phyloP scores from a whole-genome alignment of 2,329 filamentous ascomycete genomes.

The Phialophora macrospora region DNA sequence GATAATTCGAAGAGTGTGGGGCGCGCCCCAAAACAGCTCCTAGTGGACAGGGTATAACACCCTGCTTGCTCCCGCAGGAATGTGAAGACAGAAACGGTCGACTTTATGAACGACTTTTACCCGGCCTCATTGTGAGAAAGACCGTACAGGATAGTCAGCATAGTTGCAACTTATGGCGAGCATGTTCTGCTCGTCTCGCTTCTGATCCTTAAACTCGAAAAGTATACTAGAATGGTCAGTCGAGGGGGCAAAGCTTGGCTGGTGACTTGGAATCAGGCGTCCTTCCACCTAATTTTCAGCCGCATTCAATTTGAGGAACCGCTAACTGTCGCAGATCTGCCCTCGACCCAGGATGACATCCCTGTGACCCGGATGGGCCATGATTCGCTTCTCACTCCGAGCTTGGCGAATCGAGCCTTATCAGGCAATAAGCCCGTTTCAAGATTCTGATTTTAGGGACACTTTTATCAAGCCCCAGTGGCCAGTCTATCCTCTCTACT shows the following conservation, averaged over 20 bases:
- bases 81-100: too few relatives aligned
- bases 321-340: not conserved
- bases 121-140: too few relatives aligned
- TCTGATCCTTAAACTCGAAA: not conserved
- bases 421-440: not conserved
- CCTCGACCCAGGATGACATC: not conserved
- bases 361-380: not conserved
- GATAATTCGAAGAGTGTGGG: too few relatives aligned
- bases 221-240: not conserved
- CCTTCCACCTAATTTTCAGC: not conserved
- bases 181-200: too few relatives aligned
- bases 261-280: not conserved
- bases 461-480: not conserved
- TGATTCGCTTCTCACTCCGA: not conserved
- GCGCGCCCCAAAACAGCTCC: too few relatives aligned
- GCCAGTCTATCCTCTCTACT: too few relatives aligned
- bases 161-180: too few relatives aligned
- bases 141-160: too few relatives aligned
- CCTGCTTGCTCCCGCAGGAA: too few relatives aligned
- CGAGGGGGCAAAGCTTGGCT: not conserved
- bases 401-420: slow-evolving; percentile 2
- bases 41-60: too few relatives aligned
- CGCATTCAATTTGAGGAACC: not conserved
- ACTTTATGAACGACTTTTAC: too few relatives aligned
- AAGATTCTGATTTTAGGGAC: not conserved